These are phyloP conservation scores for Botryobasidium botryosum DNA, from an alignment of 768 basidiomycete species.

Conservation along the genomic window DNA sequence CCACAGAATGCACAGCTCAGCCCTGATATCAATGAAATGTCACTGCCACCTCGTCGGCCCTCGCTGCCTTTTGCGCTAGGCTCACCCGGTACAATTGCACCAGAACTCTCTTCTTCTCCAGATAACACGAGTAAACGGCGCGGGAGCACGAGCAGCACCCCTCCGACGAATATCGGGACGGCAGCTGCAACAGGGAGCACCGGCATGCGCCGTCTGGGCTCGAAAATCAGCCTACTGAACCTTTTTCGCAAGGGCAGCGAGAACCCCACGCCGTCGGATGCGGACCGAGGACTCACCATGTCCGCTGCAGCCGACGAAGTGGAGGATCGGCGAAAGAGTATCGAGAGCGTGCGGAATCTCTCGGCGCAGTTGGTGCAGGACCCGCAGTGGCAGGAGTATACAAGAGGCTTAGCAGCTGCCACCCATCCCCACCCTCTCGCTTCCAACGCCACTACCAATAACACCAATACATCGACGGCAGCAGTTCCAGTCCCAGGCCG, in stretches of 20 bases:
- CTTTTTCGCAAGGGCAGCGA: slow-evolving; percentile 10
- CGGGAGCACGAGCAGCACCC: not conserved
- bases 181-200: not conserved
- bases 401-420: not conserved
- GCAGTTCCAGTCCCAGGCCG: not conserved
- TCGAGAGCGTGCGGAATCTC: not conserved
- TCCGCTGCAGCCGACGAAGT: not conserved
- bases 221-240: slow-evolving; percentile 13
- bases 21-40: not conserved
- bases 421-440: not conserved
- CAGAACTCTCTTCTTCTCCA: not conserved
- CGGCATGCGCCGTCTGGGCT: slow-evolving; percentile 5
- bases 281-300: not conserved
- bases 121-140: not conserved
- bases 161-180: not conserved
- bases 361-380: not conserved
- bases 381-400: not conserved
- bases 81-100: slow-evolving; percentile 11
- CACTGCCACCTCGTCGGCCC: slow-evolving; percentile 32
- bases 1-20: not conserved
- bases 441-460: not conserved
- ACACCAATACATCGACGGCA: not conserved
- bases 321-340: too few species aligned
- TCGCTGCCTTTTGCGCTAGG: slow-evolving; percentile 43
- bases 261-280: not conserved